Base-by-base conservation (phyloP, 2,329 filamentous ascomycete genomes). In the Aspergillus hortae region DNA sequence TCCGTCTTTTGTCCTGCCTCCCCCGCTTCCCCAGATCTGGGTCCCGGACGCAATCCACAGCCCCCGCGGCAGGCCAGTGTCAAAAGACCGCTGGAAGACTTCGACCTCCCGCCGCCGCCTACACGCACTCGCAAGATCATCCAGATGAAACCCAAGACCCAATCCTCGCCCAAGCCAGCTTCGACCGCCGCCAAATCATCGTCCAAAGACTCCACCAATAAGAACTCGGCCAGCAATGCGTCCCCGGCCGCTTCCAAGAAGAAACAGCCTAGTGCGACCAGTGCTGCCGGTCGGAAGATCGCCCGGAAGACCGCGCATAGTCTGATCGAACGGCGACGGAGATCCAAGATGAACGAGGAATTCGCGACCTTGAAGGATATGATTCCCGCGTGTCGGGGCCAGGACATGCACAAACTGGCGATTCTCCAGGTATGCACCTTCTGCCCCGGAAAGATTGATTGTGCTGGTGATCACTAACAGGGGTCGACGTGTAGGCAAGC, bases 301-400 rank as follows among this genome's bases (percentile, higher is more conserved):
- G 92, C 94, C 5, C 83, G 94, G 59, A 97, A 96, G 75, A 97
- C 92, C 1, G 94, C 94, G 10, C 94, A 99, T 67, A 96, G 91
- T 65, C 74, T 97, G 59, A 99, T 97, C 61, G 94, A 99, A 75
- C 80, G 94, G 43, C 78, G 92, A 52, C 78, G 94, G 62, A 80
- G 94, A 56, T 95, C 90, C 11, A 99, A 97, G 77, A 99, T 97
- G 92, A 97, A 99, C 62, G 92, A 97, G 69, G 94, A 97, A 74
- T 97, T 97, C 74, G 88, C 85, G 2, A 88, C 95, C 14, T 75
- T 97, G 59, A 97, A 97, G 74, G 83, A 87, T 63, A 91, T 99
- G 89, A 95, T 97, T 52, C 94, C 94, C 0, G 92, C 94, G 2
- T 97, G 94, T 70, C 85, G 83, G n/a, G 92, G 91, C 6, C 83